Percentiles rank a stretch among this genome's conserved stretches.
Conservation (phyloP, 352 stramenopile genomes). For the Globisporangium nagaii region DNA sequence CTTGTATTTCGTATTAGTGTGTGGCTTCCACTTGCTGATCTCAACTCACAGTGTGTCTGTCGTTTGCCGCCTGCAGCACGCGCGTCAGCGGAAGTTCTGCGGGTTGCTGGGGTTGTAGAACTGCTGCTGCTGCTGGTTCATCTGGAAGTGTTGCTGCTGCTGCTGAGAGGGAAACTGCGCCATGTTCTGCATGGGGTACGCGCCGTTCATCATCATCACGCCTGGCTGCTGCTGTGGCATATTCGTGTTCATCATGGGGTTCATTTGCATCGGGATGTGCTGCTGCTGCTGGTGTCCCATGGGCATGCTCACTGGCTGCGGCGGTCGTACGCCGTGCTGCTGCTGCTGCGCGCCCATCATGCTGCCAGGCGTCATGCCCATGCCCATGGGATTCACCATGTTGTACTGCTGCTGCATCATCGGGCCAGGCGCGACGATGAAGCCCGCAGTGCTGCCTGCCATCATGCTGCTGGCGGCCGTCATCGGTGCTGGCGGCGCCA, state of each 20-base stretch:
- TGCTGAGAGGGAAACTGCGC: conserved; percentile 1
- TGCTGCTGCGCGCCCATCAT: conserved; percentile 11
- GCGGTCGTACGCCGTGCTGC: conserved; percentile 28
- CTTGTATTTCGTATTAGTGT: no score
- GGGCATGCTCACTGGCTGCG: conserved; percentile 21
- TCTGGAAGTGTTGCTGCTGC: conserved; percentile 11
- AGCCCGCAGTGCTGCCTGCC: background rate
- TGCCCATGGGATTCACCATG: conserved; percentile 16
- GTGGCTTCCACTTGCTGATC: no score
- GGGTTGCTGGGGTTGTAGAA: conserved; percentile 4
- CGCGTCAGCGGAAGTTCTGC: conserved; percentile 12
- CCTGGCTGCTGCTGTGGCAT: conserved; percentile 15
- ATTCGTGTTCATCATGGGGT: conserved; percentile 12
- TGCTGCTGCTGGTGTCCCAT: conserved; percentile 1
- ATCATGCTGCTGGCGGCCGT: background rate
- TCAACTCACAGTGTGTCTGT: no score
- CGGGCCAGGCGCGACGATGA: background rate
- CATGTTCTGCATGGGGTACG: conserved; percentile 5
- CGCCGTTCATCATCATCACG: conserved; percentile 11
- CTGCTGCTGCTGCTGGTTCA: conserved; percentile 8
- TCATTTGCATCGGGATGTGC: conserved; percentile 7
- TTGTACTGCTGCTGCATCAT: conserved; percentile 17
- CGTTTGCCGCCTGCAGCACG: no score
- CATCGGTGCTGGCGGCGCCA: background rate
- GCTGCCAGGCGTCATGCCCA: conserved; percentile 6